Evolutionary conservation across 2,329 filamentous ascomycete species (phyloP), one percentile per base, ranked within the genome.

Genomic region (Hymenotorrendiella dingleyae): DNA sequence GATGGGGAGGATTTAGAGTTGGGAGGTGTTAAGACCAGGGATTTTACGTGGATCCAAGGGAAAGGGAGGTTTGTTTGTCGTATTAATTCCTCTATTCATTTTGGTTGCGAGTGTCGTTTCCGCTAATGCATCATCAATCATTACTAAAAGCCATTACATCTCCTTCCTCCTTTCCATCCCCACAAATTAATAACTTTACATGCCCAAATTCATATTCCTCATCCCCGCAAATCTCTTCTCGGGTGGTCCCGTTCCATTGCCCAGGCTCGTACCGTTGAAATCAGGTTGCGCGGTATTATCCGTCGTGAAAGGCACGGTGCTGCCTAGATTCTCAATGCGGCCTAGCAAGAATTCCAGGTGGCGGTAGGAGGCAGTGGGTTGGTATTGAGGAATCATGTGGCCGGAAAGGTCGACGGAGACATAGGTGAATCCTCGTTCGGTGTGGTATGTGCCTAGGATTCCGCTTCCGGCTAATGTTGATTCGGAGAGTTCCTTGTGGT

Each of bases 281-380:
- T 43, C 44, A 16, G 47, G 42, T 29, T 57, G 54, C 8, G 39
- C 20, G 12, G 27, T 40, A 7, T 28, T 12, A 33, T 55, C 53
- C 1, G 56, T 60, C 0, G 56, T 53, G 36, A 74, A 73, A 0
- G 67, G 56, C 11, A 40, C 57, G 2, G 59, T 66, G 10, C 64
- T 63, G 9, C 57, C 66, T 51, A 86, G 56, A 46, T 68, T 76
- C 4, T 75, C 65, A 8, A 89, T 78, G 28, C 84, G 68, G 0
- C 86, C 86, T 1, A 94, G 69, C 53, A 93, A 61, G 55, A 84
- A 83, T 68, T 93, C 86, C 16, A 93, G 60, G 45, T 86, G 81
- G 24, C 86, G 69, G 58, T 85, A 87, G 0, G 81, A 74, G 0
- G 80, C 81, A 11, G 71, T 74, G 0, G 85, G 82, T 14, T 78